Base-by-base conservation (phyloP, 495 filamentous ascomycete genomes). In the Amorphotheca resinae region DNA sequence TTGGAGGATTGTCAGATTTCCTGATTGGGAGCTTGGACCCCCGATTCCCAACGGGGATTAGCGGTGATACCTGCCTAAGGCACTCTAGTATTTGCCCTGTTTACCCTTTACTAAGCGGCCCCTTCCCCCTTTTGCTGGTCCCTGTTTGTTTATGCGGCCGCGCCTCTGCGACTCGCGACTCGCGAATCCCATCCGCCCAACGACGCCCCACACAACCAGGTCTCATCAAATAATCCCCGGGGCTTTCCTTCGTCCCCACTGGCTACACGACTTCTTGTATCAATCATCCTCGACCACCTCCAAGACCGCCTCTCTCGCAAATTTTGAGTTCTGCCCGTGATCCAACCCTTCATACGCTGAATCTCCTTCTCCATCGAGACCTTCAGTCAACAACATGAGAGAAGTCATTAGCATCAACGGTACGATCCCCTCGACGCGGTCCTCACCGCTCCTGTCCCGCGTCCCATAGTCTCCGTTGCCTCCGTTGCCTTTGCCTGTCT, bases 331-430 rank as follows among this genome's bases (percentile, higher is more conserved):
- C 23, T 28, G 40, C 55, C 53, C 44, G 17, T 32, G 36, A 41
- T 38, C 32, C 22, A 17, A n/a, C n/a, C n/a, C n/a, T n/a, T n/a
- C n/a, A n/a, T n/a, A n/a, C n/a, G n/a, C n/a, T n/a, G n/a, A n/a
- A n/a, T n/a, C n/a, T n/a, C n/a, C n/a, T n/a, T n/a, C n/a, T n/a
- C n/a, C n/a, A n/a, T n/a, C n/a, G n/a, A n/a, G n/a, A n/a, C n/a
- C n/a, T n/a, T n/a, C n/a, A n/a, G n/a, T 47, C 61, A 58, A 56
- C 76, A 79, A 72, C 62, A 96, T 96, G 89, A 87, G 89, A 82
- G 89, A 96, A 77, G 87, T 96, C 63, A 95, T 96, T 64, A 88
- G 82, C 68, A 79, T 96, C 78, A 95, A 96, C 77, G 89, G 89
- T 95, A 80, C 58, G 86, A 8, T 37, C 32, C 32, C 42, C 34